Conservation (phyloP, 345 rosid species). For the Noccaea caerulescens region DNA sequence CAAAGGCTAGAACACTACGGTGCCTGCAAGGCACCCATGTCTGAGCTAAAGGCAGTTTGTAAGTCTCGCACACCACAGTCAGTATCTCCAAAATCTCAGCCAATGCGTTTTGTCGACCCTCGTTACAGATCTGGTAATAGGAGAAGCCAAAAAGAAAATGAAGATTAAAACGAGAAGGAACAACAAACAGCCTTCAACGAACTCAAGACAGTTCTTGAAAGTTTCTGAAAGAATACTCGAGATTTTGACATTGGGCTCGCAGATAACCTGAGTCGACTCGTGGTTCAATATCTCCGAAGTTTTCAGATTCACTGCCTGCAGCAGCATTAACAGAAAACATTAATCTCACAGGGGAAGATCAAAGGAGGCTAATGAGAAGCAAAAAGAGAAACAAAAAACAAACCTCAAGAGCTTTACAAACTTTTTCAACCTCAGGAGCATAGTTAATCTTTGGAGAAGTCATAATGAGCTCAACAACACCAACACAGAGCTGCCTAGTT, state of each 20-base stretch:
- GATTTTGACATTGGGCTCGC: slow-evolving; percentile 39
- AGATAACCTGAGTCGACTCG: slow-evolving; percentile 73
- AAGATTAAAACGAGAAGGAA: slow-evolving; percentile 44
- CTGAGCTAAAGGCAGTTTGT: slow-evolving; percentile 93
- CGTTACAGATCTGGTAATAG: slow-evolving; percentile 79
- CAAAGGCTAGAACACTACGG: slow-evolving; percentile 75
- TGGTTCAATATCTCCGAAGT: slow-evolving; percentile 83
- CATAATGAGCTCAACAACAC: slow-evolving; percentile 86
- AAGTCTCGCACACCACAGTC: slow-evolving; percentile 80
- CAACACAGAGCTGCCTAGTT: slow-evolving; percentile 80
- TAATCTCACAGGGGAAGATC: not conserved
- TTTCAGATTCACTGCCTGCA: slow-evolving; percentile 92
- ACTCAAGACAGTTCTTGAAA: slow-evolving; percentile 38
- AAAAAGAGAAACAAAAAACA: slow-evolving; percentile 18
- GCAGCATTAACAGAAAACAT: not conserved
- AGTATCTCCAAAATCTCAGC: slow-evolving; percentile 90
- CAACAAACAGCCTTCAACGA: slow-evolving; percentile 26
- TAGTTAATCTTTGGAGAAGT: slow-evolving; percentile 85
- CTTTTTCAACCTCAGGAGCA: slow-evolving; percentile 94
- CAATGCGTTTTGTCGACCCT: slow-evolving; percentile 83
- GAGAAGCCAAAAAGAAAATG: slow-evolving; percentile 34
- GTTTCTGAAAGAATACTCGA: slow-evolving; percentile 45
- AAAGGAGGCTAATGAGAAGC: not conserved
- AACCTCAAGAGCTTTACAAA: slow-evolving; percentile 99
- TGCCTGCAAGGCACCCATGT: slow-evolving; percentile 98